Evolutionary conservation across 768 basidiomycete genomes (phyloP).

Genomic region (Auricularia auricula-judae): DNA sequence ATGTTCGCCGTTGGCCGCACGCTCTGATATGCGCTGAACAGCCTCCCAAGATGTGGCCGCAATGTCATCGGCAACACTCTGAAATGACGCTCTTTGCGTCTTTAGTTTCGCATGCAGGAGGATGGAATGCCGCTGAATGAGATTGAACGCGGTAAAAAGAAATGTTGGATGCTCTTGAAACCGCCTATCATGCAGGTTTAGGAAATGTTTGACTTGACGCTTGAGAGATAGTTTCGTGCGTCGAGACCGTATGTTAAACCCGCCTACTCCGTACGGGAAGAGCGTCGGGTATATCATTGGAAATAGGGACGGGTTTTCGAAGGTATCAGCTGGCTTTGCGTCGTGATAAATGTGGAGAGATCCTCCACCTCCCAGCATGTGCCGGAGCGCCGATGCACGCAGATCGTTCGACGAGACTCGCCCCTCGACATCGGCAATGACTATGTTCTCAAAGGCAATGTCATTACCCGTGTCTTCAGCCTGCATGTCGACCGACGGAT

Average conservation of each 20-base stretch:
- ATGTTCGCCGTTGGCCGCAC: conserved; percentile 13
- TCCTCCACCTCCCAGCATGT: conserved; percentile 19
- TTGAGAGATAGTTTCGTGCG: conserved; percentile 17
- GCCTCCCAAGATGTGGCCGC: conserved; percentile 14
- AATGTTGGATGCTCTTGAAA: conserved; percentile 32
- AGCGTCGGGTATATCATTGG: conserved; percentile 32
- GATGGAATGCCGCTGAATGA: conserved; percentile 23
- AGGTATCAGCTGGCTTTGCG: conserved; percentile 23
- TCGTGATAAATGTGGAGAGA: conserved; percentile 23
- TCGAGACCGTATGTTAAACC: conserved; percentile 24
- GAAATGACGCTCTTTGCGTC: conserved; percentile 17
- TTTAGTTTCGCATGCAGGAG: conserved; percentile 24
- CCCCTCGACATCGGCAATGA: conserved; percentile 23
- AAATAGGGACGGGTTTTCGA: conserved; percentile 26
- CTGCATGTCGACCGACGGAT: conserved; percentile 2
- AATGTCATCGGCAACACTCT: conserved; percentile 16
- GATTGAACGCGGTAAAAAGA: conserved; percentile 30
- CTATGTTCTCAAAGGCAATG: conserved; percentile 15
- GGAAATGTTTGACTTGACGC: conserved; percentile 23
- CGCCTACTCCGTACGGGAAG: conserved; percentile 33
- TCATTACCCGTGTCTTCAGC: conserved; percentile 8
- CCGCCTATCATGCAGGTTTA: conserved; percentile 18
- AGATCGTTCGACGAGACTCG: conserved; percentile 17
- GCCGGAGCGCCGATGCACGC: conserved; percentile 22
- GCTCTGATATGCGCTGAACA: conserved; percentile 15